These are phyloP conservation scores for Talaromyces stipitatus DNA, from an alignment of 495 filamentous ascomycete genomes.

Conservation along the genomic window DNA sequence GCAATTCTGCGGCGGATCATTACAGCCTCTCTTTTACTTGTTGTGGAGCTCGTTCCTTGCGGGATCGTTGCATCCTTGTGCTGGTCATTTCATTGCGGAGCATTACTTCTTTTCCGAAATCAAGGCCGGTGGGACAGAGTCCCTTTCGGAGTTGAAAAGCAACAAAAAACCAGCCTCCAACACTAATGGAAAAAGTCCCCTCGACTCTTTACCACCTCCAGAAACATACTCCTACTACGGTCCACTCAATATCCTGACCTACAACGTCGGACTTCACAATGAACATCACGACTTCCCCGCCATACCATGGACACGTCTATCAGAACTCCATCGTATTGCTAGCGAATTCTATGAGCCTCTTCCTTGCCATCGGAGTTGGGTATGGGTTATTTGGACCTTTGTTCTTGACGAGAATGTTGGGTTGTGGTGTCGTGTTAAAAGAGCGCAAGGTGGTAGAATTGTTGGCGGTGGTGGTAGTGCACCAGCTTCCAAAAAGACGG, in stretches of 20 bases:
- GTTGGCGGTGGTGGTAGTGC: slow-evolving; percentile 36
- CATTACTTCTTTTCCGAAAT: slow-evolving; percentile 92
- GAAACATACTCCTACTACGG: slow-evolving; percentile 99
- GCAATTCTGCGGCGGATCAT: slow-evolving; percentile 43
- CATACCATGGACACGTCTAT: slow-evolving; percentile 84
- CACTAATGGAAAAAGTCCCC: slow-evolving; percentile 27
- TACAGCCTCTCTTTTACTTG: slow-evolving; percentile 64
- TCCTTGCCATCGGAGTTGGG: slow-evolving; percentile 83
- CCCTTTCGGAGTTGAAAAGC: slow-evolving; percentile 31
- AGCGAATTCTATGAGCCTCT: slow-evolving; percentile 88
- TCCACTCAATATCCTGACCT: slow-evolving; percentile 82
- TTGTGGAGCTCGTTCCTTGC: slow-evolving; percentile 86
- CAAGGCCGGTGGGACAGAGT: slow-evolving; percentile 48
- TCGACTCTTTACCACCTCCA: slow-evolving; percentile 53
- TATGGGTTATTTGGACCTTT: slow-evolving; percentile 89
- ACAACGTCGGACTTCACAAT: slow-evolving; percentile 96
- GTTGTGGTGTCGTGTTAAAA: slow-evolving; percentile 87
- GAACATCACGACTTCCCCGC: slow-evolving; percentile 99
- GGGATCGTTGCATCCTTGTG: slow-evolving; percentile 87
- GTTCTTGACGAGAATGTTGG: slow-evolving; percentile 82
- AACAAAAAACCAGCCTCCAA: slow-evolving; percentile 16
- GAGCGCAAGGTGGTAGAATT: slow-evolving; percentile 69
- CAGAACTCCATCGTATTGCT: slow-evolving; percentile 68
- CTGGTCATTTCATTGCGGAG: slow-evolving; percentile 97
- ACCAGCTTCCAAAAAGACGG: not conserved